These are phyloP conservation scores for Rhizoclosmatium sp. DNA, from an alignment of 192 early-diverging fungal genomes.

Conservation along the genomic window DNA sequence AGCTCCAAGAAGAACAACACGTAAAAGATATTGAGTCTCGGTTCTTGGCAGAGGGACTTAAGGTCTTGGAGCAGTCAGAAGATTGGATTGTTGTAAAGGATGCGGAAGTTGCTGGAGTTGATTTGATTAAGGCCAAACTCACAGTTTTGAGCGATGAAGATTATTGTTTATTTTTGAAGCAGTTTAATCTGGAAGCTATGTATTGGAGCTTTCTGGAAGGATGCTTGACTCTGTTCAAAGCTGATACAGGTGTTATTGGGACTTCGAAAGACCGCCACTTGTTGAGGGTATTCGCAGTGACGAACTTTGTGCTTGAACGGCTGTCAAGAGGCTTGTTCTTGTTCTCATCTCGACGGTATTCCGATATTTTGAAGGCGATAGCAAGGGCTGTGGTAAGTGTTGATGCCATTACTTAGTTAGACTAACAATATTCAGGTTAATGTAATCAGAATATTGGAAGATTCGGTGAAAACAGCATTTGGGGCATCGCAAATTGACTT, in stretches of 20 bases:
- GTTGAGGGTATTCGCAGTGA: constrained; percentile 36
- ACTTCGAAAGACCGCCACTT: constrained; percentile 8
- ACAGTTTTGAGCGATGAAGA: constrained; percentile 46
- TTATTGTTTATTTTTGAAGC: constrained; percentile 40
- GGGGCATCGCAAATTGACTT: constrained; percentile 12
- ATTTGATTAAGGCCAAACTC: neutral
- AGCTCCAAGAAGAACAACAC: constrained; percentile 43
- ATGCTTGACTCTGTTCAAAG: neutral
- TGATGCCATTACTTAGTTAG: neutral
- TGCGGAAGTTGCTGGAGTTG: constrained; percentile 33
- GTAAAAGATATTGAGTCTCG: constrained; percentile 28
- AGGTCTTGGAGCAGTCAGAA: constrained; percentile 36
- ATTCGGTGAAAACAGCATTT: constrained; percentile 9
- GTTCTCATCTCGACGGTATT: constrained; percentile 28
- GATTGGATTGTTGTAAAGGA: constrained; percentile 57
- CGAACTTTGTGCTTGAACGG: constrained; percentile 24
- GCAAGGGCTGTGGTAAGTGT: constrained; percentile 17
- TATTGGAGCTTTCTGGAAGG: constrained; percentile 33
- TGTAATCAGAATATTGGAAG: constrained; percentile 22
- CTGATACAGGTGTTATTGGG: neutral
- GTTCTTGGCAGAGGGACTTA: constrained; percentile 25
- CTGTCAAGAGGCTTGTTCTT: constrained; percentile 33
- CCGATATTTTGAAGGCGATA: constrained; percentile 28
- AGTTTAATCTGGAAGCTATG: constrained; percentile 46
- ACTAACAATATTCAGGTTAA: neutral